Base-by-base conservation (phyloP, 106 monocot species). In the Alisma plantagoaquatica region DNA sequence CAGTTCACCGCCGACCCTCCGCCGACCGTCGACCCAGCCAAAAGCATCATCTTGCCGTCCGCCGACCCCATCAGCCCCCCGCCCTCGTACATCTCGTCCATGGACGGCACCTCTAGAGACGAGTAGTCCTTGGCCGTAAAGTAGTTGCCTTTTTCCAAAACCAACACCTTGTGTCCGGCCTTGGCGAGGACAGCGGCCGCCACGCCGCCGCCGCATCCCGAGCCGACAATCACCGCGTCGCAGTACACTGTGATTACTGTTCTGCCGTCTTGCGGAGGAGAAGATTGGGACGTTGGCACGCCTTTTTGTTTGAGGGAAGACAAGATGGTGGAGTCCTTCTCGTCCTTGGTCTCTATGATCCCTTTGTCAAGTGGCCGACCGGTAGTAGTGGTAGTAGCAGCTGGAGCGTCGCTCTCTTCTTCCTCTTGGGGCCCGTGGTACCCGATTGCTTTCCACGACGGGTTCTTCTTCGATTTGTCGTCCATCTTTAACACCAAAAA, bases 71-170 rank as follows among this genome's bases (percentile, higher is more conserved):
- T 31, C 17, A 74, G 14, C 33, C 73, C 77, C 0, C 61, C 43
- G 20, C 52, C 69, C 45, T 77, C 82, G 60, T 77, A 83, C 58
- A 83, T 51, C 3, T 46, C 51, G n/a, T 32, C 29, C 43, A 41
- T 27, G 4, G 77, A 53, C 3, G 56, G 67, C 7, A 56, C 77
- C 24, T 83, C 82, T 2, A 82, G n/a, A 2, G 64, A 66, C 20
- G 94, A 87, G 63, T 81, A 88, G 31, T 94, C 88, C 35, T 67
- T 32, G 3, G 66, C 50, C 5, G 80, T 78, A 59, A 78, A 88
- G 68, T 94, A 94, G 59, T 75, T 73, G 0, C 94, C 94, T 58
- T 94, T 94, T 75, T 94, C 94, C 3, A 94, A 11, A 41, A 94
- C 78, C 0, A 94, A 31, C 0, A 94, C 84, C 47, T 77, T 94